phyloP scores from a whole-genome alignment of 306 rosid species.

The Prunus mume region DNA sequence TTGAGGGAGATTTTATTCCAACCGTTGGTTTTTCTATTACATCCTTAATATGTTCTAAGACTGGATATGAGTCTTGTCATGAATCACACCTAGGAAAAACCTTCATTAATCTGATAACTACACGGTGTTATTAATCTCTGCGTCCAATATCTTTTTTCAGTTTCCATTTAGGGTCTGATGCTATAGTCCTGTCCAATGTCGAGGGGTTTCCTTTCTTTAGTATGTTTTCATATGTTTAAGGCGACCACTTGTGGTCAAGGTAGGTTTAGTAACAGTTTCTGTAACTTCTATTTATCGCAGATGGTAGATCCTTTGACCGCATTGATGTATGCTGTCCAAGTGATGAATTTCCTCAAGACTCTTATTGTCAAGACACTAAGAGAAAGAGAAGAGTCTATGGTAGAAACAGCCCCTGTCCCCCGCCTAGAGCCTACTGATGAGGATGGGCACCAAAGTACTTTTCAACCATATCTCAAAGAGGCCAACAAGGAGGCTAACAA shows the following conservation, averaged over 20 bases:
- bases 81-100: neutral
- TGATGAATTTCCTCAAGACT: conserved; percentile 95
- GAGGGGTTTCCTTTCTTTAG: conserved; percentile 5
- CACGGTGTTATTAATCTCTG: neutral
- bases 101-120: neutral
- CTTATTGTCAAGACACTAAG: conserved; percentile 68
- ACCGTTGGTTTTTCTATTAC: neutral
- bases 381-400: conserved; percentile 72
- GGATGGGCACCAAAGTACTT: conserved; percentile 61
- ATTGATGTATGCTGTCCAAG: conserved; percentile 94
- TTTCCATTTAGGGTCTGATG: neutral
- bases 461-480: conserved; percentile 32
- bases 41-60: neutral
- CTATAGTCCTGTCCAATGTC: neutral
- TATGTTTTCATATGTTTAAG: neutral
- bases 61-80: neutral
- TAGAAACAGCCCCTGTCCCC: conserved; percentile 49
- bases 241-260: conserved; percentile 16
- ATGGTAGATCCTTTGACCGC: conserved; percentile 98
- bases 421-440: conserved; percentile 63
- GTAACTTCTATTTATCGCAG: conserved; percentile 38
- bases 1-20: neutral
- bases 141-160: neutral
- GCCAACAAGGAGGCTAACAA: conserved; percentile 33
- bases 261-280: conserved; percentile 18